These are phyloP conservation scores for Solanum infundibuliforme DNA, from an alignment of 257 asterid genomes.

Conservation along the genomic window DNA sequence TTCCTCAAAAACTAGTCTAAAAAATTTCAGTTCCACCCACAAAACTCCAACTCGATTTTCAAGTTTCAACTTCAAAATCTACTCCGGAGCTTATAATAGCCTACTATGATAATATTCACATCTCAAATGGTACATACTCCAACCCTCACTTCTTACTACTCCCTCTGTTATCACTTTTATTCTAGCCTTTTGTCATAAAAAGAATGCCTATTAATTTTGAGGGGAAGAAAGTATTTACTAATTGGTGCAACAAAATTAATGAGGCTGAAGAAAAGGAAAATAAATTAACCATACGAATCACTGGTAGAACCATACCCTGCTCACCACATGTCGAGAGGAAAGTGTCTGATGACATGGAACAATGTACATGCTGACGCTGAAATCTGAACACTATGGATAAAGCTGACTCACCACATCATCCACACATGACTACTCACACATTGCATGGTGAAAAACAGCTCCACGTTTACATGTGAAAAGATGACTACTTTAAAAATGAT, in stretches of 20 bases:
- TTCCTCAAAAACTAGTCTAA: not conserved
- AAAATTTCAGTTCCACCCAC: not conserved
- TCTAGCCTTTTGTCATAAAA: not conserved
- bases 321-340: not conserved
- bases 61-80: not conserved
- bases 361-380: not conserved
- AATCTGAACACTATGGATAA: not conserved
- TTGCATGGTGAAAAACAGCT: conserved; percentile 30
- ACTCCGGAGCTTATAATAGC: not conserved
- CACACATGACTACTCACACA: not conserved
- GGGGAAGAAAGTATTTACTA: not conserved
- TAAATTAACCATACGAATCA: not conserved
- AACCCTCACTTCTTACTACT: not conserved
- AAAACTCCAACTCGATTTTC: not conserved
- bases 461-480: conserved; percentile 21
- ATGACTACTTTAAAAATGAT: not conserved
- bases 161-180: not conserved
- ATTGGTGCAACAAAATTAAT: not conserved
- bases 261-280: not conserved
- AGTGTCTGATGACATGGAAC: not conserved
- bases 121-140: not conserved
- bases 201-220: not conserved
- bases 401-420: not conserved
- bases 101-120: not conserved
- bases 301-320: not conserved